A percentile compares a stretch with the other conserved stretches of the same genome.
Conservation (phyloP, 2,329 filamentous ascomycete species). For the Fusarium udum region DNA sequence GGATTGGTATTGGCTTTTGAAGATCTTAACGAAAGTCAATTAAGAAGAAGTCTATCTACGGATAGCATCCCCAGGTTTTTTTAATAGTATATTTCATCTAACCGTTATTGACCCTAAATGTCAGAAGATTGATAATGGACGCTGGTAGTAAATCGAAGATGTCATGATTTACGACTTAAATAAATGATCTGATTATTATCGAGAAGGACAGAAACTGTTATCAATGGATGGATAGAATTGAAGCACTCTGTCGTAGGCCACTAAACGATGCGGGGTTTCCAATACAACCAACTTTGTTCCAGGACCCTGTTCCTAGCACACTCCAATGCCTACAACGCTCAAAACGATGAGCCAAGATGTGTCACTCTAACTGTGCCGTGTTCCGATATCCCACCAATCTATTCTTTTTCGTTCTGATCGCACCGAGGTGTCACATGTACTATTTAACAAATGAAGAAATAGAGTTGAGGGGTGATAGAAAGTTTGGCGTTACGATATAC, state of each 20-base stretch:
- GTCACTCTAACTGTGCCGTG: slow-evolving; percentile 4
- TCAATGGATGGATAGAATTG: background rate
- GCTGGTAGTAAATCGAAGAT: background rate
- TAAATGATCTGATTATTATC: background rate
- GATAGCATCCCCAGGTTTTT: background rate
- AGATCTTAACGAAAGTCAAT: background rate
- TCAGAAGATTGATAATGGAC: too few relatives aligned
- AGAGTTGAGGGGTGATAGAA: background rate
- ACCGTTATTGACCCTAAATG: background rate
- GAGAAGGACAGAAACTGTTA: background rate
- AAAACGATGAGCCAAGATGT: background rate
- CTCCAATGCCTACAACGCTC: background rate
- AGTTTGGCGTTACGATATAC: background rate
- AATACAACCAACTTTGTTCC: background rate
- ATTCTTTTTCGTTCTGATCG: background rate
- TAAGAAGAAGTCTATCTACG: background rate
- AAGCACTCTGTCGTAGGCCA: background rate
- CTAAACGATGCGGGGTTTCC: background rate
- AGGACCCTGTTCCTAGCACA: background rate
- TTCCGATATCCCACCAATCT: slow-evolving; percentile 1
- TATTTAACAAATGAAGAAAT: background rate
- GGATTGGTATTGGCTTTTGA: background rate
- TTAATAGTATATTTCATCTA: background rate
- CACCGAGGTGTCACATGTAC: slow-evolving; percentile 20
- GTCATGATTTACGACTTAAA: background rate